Evolutionary conservation across 148 eudicot genomes (phyloP).

Genomic region (Hydrangea macrophylla): DNA sequence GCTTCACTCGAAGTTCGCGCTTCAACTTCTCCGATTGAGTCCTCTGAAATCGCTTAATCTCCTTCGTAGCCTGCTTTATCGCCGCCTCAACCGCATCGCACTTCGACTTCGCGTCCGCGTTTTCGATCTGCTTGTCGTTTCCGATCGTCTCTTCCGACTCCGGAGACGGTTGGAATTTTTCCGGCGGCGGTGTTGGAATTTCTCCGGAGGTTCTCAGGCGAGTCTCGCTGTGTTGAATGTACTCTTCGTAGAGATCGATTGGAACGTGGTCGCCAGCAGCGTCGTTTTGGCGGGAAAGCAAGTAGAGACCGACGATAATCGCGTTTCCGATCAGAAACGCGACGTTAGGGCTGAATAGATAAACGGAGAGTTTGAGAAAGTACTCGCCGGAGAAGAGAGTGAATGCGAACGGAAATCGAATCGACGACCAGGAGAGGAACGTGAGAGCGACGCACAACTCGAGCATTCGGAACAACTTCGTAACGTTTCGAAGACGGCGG

Average conservation of each 20-base stretch:
- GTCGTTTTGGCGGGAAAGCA: conserved; percentile 28
- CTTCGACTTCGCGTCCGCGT: not conserved
- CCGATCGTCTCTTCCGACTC: not conserved
- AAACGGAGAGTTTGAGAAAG: conserved; percentile 17
- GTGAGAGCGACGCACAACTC: conserved; percentile 27
- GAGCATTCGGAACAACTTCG: conserved; percentile 20
- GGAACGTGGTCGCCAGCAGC: not conserved
- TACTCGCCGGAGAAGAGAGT: conserved; percentile 18
- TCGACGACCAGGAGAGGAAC: conserved; percentile 23
- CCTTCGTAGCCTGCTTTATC: conserved; percentile 24
- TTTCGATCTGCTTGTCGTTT: conserved; percentile 18
- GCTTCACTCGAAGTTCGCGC: conserved; percentile 20
- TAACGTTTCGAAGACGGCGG: conserved; percentile 23
- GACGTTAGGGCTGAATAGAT: conserved; percentile 42
- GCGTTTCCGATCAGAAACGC: conserved; percentile 58
- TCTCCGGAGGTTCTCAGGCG: not conserved
- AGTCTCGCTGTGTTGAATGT: conserved; percentile 6
- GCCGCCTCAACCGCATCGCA: conserved; percentile 17
- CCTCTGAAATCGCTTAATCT: conserved; percentile 39
- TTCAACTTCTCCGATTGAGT: conserved; percentile 39
- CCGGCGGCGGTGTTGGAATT: not conserved
- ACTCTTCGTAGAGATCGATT: conserved; percentile 4
- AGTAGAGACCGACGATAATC: conserved; percentile 37
- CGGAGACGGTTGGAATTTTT: not conserved
- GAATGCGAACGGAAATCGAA: too few relatives aligned